Percentiles rank a stretch among this genome's conserved stretches.
Evolutionary conservation across 192 early-diverging fungal genomes (phyloP).

Genomic region (Coemansia asiatica): DNA sequence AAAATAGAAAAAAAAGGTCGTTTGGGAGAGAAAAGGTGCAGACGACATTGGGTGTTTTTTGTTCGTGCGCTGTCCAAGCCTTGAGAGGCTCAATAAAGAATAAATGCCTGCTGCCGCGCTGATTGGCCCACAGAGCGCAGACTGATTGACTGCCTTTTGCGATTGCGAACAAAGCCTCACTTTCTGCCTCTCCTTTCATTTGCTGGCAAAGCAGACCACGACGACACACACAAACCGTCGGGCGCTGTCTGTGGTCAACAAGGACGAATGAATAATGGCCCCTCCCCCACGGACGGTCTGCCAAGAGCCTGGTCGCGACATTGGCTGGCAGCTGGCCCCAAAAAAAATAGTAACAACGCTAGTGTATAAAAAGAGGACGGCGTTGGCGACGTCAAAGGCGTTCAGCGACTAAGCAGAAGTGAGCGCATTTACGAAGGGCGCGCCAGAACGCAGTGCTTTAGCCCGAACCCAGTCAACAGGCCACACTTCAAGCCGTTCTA

Average conservation of each 20-base stretch:
- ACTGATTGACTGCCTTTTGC: too few relatives aligned
- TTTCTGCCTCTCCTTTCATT: too few relatives aligned
- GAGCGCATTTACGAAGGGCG: neutral
- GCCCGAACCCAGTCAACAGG: neutral
- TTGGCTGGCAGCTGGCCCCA: too few relatives aligned
- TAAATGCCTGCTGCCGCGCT: too few relatives aligned
- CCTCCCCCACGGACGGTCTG: neutral
- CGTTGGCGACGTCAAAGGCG: constrained; percentile 9
- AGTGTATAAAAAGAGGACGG: neutral
- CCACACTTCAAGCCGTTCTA: neutral
- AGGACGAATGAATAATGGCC: too few relatives aligned
- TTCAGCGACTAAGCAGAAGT: neutral
- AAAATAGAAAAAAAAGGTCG: neutral
- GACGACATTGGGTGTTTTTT: too few relatives aligned
- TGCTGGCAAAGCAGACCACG: too few relatives aligned
- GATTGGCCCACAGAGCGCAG: too few relatives aligned
- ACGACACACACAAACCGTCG: too few relatives aligned
- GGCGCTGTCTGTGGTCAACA: too few relatives aligned
- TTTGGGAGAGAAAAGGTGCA: neutral
- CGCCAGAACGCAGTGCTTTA: neutral
- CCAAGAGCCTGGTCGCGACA: too few relatives aligned
- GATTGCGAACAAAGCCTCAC: neutral
- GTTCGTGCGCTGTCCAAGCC: too few relatives aligned
- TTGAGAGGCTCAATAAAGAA: neutral
- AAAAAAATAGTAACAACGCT: neutral